Evolutionary conservation across 2,329 filamentous ascomycete species (phyloP), one percentile per base, ranked within the genome.

Genomic region (Penicillium sp.): DNA sequence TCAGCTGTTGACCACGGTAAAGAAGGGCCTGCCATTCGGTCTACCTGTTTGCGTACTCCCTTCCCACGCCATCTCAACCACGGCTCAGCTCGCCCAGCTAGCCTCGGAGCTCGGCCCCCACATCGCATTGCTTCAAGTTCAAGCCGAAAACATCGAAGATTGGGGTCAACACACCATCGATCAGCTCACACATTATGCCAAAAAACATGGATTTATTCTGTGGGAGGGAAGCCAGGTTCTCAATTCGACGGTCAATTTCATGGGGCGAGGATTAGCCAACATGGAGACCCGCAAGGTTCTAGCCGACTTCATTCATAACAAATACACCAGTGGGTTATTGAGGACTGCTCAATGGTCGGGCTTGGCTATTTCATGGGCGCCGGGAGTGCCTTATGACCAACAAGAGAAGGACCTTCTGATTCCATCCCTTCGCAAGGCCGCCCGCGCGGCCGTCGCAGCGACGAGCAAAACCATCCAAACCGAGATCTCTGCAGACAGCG

Each of bases 61-160:
- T 14, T 85, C 84, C 22, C 82, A 84, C 55, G 82, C 84, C 61
- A 81, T 86, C 58, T 80, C 79, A 48, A 84, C 79, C 48, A 83
- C 83, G 11, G 77, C 79, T 51, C 77, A 83, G 62, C 77, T 87
- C 19, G 70, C 87, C 19, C 75, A 77, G 44, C 73, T 87, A 10
- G 84, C 84, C 29, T 80, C 84, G 60, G 79, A 85, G 35, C 77
- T 86, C 16, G 84, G 85, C 57, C 83, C 86, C 62, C 79, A 82
- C 59, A 86, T 87, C 56, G 84, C 82, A 62, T 71, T 86, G 27
- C 75, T 87, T 54, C 84, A 86, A 70, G 83, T 85, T 5, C 83
- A 86, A 66, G 84, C 82, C 54, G 84, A 87, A 70, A 84, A 84
- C 52, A 81, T 87, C 63, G 79, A 81, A 60, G 84, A 87, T 70